Evolutionary conservation across 2,329 filamentous ascomycete species (phyloP), one percentile per base, ranked within the genome.

Genomic region (Lachnellula suecica): DNA sequence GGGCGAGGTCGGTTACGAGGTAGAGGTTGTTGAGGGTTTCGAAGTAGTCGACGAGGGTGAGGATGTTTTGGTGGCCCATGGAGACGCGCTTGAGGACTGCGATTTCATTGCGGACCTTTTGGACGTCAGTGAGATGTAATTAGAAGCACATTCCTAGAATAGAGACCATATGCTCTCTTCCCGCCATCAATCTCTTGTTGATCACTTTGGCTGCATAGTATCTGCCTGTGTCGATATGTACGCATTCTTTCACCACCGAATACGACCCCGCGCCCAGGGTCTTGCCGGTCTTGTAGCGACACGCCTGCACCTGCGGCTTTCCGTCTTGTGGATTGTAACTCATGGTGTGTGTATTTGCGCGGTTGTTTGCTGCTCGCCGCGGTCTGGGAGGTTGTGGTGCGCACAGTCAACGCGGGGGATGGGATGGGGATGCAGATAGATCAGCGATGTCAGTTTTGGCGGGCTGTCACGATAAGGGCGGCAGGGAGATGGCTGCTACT

Each of bases 21-120:
- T 99, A 99, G 60, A 99, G 82, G 73, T 99, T 99, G 76, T 99
- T 97, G 89, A 97, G 96, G 6, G 94, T 99, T 76, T 99, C 94
- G 68, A 99, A 99, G 74, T 97, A 99, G 76, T 99, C 94, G 65
- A 97, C 94, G 53, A 99, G 81, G 1, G 94, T 99, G 56, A 99
- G 77, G 69, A 99, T 97, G 69, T 99, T 99, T 71, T 94, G 90
- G 74, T 99, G 93, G 50, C 94, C 94, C 89, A 99, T 96, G 1
- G 93, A 97, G n/a, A 99, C 93, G 67, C 88, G 88, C 73, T 97
- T 97, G 61, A 99, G 80, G 23, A 99, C 91, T 6, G 94, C 93
- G 65, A 99, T 99, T 74, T 99, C 94, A 70, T 99, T 99, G 58
- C 94, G 88, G 53, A 96, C 90, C 91, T 96, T 31, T 37, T 25